Evolutionary conservation across 192 early-diverging fungal genomes (phyloP).

Genomic region (Rhizophagus sp.): DNA sequence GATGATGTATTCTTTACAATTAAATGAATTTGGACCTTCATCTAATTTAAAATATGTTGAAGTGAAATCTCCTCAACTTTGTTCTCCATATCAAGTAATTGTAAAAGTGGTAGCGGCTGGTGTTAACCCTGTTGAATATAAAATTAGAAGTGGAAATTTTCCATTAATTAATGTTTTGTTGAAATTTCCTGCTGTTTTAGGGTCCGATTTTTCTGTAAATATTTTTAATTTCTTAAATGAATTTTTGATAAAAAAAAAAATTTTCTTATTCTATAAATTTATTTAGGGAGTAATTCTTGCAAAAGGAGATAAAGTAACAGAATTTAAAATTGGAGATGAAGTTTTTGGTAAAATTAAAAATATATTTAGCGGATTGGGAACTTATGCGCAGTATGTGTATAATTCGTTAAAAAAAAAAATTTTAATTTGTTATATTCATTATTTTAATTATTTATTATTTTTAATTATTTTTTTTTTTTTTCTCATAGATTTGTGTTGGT

Average conservation of each 20-base stretch:
- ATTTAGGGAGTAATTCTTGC: constrained; percentile 36
- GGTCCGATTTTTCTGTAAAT: constrained; percentile 14
- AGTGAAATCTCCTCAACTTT: background rate
- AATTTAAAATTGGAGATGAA: constrained; percentile 37
- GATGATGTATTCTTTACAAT: background rate
- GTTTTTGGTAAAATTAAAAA: constrained; percentile 33
- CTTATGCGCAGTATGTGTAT: constrained; percentile 19
- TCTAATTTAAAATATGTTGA: constrained; percentile 11
- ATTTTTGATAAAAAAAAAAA: constrained; percentile 10
- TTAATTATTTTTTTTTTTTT: background rate
- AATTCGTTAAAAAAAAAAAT: background rate
- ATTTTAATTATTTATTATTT: no score
- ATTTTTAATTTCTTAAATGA: background rate
- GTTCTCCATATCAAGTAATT: constrained; percentile 23
- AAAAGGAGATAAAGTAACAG: constrained; percentile 29
- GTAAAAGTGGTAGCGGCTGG: constrained; percentile 40
- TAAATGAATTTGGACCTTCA: background rate
- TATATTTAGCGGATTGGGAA: background rate
- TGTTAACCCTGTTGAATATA: constrained; percentile 44
- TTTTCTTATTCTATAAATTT: constrained; percentile 13
- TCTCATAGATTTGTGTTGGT: background rate
- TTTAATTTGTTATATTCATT: background rate
- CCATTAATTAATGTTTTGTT: constrained; percentile 19
- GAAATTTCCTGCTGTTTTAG: background rate
- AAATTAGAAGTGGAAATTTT: constrained; percentile 35